Evolutionary conservation across 345 rosid genomes (phyloP), one percentile per base, ranked within the genome.

Genomic region (Cochlearia excelsa): DNA sequence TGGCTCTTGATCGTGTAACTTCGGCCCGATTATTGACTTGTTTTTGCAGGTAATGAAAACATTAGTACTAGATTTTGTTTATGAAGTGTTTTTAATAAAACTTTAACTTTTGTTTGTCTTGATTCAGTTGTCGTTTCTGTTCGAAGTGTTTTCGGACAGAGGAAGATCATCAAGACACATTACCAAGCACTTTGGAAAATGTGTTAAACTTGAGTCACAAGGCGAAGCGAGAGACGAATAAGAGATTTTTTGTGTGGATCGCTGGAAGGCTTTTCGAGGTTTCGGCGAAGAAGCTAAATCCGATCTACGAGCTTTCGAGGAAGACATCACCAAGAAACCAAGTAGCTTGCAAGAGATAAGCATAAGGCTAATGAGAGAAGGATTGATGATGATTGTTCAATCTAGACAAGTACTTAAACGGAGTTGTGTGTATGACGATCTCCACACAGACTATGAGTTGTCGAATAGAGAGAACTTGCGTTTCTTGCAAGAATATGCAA

Each of bases 401-500:
- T 67, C 59, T 37, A 58, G 59, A 5, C 65, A 51, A 4, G 34
- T 67, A 3, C 46, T 67, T 5, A 67, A 67, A 9, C 51, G 71
- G 71, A 67, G 6, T 9, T 67, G 52, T 9, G 71, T 43, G 29
- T 67, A 67, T 9, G 71, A 44, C 5, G 6, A 34, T 46, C 5
- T 51, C 33, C 39, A 33, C 59, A 9, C 45, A 4, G 46, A 35
- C 38, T 9, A 28, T 10, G 65, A 67, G 30, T 38, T 0, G 26
- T 35, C 71, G 2, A 67, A 67, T 46, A 59, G 33, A n/a, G 65
- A 51, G 65, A 51, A 43, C 31, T n/a, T 67, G 23, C 28, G 65
- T 1, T 51, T 11, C 59, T 4, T 67, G 5, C 47, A 43, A 67
- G 59, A 35, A 1, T 0, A 58, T 0, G 59, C 59, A 7, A 2